Percentiles rank a stretch among this genome's conserved stretches.
Conservation (phyloP, 202 grass and related monocot species). For the Eragrostis tef region DNA sequence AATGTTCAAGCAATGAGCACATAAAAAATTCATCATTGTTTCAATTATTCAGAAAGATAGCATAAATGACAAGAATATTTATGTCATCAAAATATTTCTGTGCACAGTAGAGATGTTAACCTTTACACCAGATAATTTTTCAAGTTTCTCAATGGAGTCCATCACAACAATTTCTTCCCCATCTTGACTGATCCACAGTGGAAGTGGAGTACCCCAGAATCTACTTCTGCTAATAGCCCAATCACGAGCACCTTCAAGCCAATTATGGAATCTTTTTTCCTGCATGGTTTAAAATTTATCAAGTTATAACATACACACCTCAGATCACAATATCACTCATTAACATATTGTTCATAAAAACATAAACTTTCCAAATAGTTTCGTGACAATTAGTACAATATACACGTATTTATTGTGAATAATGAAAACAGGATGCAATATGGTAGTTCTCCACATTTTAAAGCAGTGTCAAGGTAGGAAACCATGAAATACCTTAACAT, state of each 20-base stretch:
- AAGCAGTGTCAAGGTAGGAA: constrained; percentile 26
- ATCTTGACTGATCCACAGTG: constrained; percentile 92
- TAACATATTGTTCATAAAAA: constrained; percentile 5
- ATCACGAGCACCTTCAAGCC: constrained; percentile 98
- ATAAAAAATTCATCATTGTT: neutral
- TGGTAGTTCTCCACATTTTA: neutral
- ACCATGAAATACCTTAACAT: constrained; percentile 81
- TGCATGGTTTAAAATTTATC: constrained; percentile 43
- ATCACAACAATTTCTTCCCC: constrained; percentile 88
- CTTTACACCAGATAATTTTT: constrained; percentile 92
- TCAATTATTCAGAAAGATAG: constrained; percentile 25
- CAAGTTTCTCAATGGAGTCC: constrained; percentile 91
- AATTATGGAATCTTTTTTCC: constrained; percentile 99
- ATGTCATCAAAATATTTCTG: constrained; percentile 33
- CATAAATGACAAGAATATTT: constrained; percentile 13
- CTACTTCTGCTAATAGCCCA: constrained; percentile 96
- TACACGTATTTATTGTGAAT: constrained; percentile 21
- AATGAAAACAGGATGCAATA: constrained; percentile 22
- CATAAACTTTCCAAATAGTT: constrained; percentile 37
- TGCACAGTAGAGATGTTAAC: constrained; percentile 51
- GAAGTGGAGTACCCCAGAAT: constrained; percentile 99
- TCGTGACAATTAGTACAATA: constrained; percentile 8
- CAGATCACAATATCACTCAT: neutral
- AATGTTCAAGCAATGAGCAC: constrained; percentile 21
- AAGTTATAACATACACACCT: constrained; percentile 36